Conservation (phyloP, 768 basidiomycete genomes). For the Tylopilus sp. region DNA sequence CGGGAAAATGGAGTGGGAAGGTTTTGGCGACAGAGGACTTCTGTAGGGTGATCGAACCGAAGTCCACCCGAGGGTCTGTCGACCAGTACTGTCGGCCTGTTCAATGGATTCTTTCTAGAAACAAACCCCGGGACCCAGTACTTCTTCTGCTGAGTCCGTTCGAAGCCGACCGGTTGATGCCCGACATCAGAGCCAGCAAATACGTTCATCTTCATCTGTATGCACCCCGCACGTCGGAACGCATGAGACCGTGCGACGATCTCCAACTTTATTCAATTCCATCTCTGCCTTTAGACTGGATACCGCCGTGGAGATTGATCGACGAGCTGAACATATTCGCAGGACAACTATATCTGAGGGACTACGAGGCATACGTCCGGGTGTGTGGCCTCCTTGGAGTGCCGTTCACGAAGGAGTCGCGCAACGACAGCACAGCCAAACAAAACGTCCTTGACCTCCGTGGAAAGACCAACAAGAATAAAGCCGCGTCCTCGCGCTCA, state of each 20-base stretch:
- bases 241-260: neutral
- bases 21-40: neutral
- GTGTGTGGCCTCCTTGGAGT: neutral
- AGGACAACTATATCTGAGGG: no score
- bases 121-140: neutral
- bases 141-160: neutral
- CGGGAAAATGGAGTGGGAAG: neutral
- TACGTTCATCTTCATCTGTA: neutral
- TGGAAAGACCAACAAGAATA: no score
- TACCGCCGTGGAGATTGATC: neutral
- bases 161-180: neutral
- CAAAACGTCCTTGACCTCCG: no score
- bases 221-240: neutral
- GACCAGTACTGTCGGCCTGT: neutral
- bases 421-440: neutral
- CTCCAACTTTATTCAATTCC: neutral
- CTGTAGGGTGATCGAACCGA: neutral
- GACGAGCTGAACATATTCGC: neutral
- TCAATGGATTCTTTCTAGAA: neutral
- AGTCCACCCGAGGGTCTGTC: neutral
- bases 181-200: neutral
- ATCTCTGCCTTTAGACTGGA: neutral
- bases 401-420: neutral
- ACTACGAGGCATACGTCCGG: neutral
- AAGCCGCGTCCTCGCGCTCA: no score